Percentiles rank a stretch among this genome's conserved stretches.
Conservation (phyloP, 129 eudicot genomes). For the Sambucus nigra region DNA sequence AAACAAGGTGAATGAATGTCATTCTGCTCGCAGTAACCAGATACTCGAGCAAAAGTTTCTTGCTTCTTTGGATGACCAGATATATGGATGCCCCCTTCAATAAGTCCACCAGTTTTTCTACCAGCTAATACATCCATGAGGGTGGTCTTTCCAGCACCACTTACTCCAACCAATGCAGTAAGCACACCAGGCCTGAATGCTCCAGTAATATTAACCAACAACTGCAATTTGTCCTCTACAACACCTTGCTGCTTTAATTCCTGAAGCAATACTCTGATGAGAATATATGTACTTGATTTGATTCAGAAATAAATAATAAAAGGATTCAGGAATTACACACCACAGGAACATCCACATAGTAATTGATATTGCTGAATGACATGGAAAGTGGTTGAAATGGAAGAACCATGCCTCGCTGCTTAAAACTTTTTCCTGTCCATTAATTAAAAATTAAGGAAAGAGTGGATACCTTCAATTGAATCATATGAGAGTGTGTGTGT, state of each 20-base stretch:
- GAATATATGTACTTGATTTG: slow-evolving; percentile 1
- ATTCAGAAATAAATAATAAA: background rate
- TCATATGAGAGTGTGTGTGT: background rate
- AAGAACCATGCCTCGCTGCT: slow-evolving; percentile 86
- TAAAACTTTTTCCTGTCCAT: slow-evolving; percentile 59
- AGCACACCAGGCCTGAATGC: slow-evolving; percentile 98
- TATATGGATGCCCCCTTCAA: slow-evolving; percentile 74
- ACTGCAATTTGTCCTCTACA: slow-evolving; percentile 62
- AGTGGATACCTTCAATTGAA: slow-evolving; percentile 2
- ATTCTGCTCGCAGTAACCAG: slow-evolving; percentile 99
- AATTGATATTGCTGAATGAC: slow-evolving; percentile 87
- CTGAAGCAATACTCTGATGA: slow-evolving; percentile 28
- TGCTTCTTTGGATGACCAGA: slow-evolving; percentile 89
- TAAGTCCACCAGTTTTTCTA: slow-evolving; percentile 90
- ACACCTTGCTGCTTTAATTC: slow-evolving; percentile 91
- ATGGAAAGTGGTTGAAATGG: slow-evolving; percentile 96
- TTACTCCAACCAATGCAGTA: slow-evolving; percentile 96
- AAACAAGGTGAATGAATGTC: slow-evolving; percentile 95
- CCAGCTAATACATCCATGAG: slow-evolving; percentile 98
- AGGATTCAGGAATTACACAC: slow-evolving; percentile 35
- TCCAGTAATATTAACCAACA: slow-evolving; percentile 77
- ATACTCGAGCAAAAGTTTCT: slow-evolving; percentile 91
- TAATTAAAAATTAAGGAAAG: background rate
- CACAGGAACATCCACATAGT: slow-evolving; percentile 82
- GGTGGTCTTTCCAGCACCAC: slow-evolving; percentile 99